Conservation (phyloP, 257 asterid genomes). For the Solanum sitiens region DNA sequence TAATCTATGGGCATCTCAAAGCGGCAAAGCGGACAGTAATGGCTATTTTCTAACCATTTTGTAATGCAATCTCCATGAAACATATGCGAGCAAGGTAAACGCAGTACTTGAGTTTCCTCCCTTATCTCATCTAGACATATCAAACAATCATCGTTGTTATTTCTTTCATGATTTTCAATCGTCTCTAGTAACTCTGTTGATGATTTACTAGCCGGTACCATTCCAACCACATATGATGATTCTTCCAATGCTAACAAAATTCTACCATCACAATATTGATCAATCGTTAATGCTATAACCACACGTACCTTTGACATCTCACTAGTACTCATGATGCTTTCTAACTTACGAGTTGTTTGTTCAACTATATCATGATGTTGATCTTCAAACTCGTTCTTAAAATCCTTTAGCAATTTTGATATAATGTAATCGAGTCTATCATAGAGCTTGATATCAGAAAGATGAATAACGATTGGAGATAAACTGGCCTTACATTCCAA, state of each 20-base stretch:
- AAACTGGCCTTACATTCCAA: too few species aligned
- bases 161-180: background rate
- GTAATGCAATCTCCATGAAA: slow-evolving; percentile 1
- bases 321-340: background rate
- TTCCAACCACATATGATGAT: background rate
- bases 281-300: background rate
- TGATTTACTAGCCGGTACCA: background rate
- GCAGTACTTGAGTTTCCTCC: background rate
- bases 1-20: background rate
- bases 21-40: slow-evolving; percentile 6
- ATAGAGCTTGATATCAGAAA: background rate
- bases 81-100: slow-evolving; percentile 3
- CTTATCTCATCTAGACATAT: background rate
- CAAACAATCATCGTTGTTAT: background rate
- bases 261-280: background rate
- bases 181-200: background rate
- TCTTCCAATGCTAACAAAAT: background rate
- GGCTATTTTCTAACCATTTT: background rate
- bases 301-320: too few species aligned
- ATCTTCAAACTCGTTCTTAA: background rate
- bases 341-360: background rate
- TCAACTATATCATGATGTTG: background rate
- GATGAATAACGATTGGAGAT: background rate
- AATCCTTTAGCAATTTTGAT: background rate
- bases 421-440: background rate